These are phyloP conservation scores for Geotrichum aggregatum DNA, from an alignment of 1,139 yeast genomes.

Conservation along the genomic window DNA sequence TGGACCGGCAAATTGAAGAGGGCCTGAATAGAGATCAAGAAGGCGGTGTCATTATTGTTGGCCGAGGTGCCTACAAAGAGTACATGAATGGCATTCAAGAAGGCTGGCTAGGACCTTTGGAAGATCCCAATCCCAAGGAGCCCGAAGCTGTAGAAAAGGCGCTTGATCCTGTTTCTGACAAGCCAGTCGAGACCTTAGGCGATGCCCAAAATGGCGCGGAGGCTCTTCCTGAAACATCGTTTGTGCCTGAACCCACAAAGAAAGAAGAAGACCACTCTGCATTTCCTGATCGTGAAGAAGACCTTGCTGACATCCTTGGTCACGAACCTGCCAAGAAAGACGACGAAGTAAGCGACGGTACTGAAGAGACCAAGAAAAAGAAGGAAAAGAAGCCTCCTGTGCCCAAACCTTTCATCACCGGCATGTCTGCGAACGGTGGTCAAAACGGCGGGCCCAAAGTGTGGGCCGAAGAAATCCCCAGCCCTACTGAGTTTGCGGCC, in stretches of 20 bases:
- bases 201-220: conserved; percentile 8
- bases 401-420: conserved; percentile 63
- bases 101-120: conserved; percentile 89
- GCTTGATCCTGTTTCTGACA: conserved; percentile 1
- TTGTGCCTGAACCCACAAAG: conserved; percentile 12
- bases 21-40: conserved; percentile 33
- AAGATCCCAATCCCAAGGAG: conserved; percentile 47
- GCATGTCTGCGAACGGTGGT: conserved; percentile 9
- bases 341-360: conserved; percentile 23
- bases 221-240: conserved; percentile 4
- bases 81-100: conserved; percentile 87
- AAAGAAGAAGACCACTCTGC: conserved; percentile 23
- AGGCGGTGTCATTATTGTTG: conserved; percentile 92
- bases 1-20: conserved; percentile 32
- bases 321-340: conserved; percentile 23
- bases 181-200: conserved; percentile 16
- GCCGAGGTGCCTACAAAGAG: conserved; percentile 95
- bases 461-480: conserved; percentile 38
- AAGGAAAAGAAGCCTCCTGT: conserved; percentile 47
- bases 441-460: conserved; percentile 15
- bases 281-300: conserved; percentile 28
- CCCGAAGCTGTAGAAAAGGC: conserved; percentile 9
- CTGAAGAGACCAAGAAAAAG: conserved; percentile 35
- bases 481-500: conserved; percentile 60
- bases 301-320: conserved; percentile 27